These are phyloP conservation scores for Neolentinus lepideus DNA, from an alignment of 1,284 basidiomycete genomes.

Conservation along the genomic window DNA sequence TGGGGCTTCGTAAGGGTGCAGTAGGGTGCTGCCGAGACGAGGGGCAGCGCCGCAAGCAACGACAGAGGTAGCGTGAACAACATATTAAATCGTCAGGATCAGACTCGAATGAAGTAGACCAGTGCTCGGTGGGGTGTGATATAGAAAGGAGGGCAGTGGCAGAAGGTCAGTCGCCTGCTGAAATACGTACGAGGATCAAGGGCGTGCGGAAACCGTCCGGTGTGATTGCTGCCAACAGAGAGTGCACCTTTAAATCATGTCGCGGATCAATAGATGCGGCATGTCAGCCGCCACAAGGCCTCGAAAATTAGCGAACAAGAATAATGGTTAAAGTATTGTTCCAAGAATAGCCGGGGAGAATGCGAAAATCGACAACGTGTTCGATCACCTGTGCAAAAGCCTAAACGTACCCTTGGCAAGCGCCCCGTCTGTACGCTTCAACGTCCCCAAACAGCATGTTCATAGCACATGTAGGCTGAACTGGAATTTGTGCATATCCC, in stretches of 20 bases:
- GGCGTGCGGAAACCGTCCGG: background rate
- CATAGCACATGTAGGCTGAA: too few relatives aligned
- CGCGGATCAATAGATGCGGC: background rate
- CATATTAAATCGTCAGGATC: background rate
- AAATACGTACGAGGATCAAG: background rate
- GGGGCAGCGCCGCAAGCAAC: background rate
- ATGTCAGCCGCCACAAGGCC: background rate
- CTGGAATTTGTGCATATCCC: too few relatives aligned
- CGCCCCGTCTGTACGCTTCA: too few relatives aligned
- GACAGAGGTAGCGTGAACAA: conserved; percentile 1
- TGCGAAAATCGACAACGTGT: background rate
- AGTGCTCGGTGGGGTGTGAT: background rate
- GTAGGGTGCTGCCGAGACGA: background rate
- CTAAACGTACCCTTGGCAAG: too few relatives aligned
- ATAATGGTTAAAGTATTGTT: background rate
- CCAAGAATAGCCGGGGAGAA: background rate
- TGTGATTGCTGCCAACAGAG: background rate
- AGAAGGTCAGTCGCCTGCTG: background rate
- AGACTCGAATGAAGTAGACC: background rate
- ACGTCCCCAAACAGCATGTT: too few relatives aligned
- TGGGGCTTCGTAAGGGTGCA: background rate
- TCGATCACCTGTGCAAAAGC: background rate
- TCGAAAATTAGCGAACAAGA: background rate
- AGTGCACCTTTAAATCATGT: background rate
- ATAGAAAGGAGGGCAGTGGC: background rate